phyloP scores from a whole-genome alignment of 805 yeast genomes.

The Suhomyces canberraensis region DNA sequence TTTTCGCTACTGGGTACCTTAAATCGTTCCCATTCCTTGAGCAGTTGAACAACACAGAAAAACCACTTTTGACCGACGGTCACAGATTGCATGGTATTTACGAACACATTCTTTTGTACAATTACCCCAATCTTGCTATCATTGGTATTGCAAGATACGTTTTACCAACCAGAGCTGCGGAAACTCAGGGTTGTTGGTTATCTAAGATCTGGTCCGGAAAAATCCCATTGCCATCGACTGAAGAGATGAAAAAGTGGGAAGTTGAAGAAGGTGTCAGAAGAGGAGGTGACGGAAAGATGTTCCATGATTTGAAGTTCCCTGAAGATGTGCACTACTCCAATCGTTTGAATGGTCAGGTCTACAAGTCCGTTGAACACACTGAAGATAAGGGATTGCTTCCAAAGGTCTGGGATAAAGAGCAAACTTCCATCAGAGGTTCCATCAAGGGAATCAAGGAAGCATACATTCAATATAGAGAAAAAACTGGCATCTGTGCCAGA shows the following conservation, averaged over 20 bases:
- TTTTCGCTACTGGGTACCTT: slow-evolving; percentile 41
- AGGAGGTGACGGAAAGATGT: slow-evolving; percentile 18
- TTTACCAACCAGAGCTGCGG: slow-evolving; percentile 51
- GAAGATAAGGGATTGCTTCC: slow-evolving; percentile 42
- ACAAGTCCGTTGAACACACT: slow-evolving; percentile 9
- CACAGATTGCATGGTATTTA: slow-evolving; percentile 35
- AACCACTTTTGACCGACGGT: slow-evolving; percentile 29
- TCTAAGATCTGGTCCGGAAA: slow-evolving; percentile 44
- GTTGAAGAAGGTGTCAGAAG: slow-evolving; percentile 21
- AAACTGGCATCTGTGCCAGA: slow-evolving; percentile 35
- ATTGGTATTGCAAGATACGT: slow-evolving; percentile 44
- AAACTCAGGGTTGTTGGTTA: slow-evolving; percentile 45
- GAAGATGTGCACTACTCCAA: slow-evolving; percentile 59
- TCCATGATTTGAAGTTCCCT: slow-evolving; percentile 49
- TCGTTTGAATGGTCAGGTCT: slow-evolving; percentile 25
- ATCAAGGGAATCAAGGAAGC: slow-evolving; percentile 45
- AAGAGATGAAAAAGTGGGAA: slow-evolving; percentile 34
- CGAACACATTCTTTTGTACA: slow-evolving; percentile 44
- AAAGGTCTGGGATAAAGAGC: slow-evolving; percentile 50
- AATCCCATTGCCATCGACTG: slow-evolving; percentile 35
- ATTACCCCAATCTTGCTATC: slow-evolving; percentile 44
- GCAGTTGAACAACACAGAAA: slow-evolving; percentile 11
- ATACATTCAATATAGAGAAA: slow-evolving; percentile 37
- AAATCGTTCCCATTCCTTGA: slow-evolving; percentile 34
- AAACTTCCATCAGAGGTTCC: slow-evolving; percentile 40